These are phyloP conservation scores for Ailanthus altissimus DNA, from an alignment of 345 rosid species.

Conservation along the genomic window DNA sequence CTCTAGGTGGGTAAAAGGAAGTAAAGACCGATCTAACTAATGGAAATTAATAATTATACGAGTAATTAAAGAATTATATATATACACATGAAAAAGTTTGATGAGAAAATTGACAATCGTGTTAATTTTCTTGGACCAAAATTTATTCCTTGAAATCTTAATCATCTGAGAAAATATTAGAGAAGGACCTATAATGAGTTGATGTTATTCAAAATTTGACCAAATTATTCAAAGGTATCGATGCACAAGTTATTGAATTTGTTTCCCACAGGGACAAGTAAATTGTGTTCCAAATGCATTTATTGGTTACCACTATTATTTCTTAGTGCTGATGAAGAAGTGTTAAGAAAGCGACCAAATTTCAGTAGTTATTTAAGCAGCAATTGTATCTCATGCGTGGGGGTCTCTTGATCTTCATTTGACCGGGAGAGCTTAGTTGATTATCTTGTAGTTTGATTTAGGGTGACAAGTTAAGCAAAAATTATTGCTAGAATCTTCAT, in stretches of 20 bases:
- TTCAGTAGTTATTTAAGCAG: neutral
- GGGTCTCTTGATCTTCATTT: slow-evolving; percentile 4
- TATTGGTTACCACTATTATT: neutral
- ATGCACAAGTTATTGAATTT: slow-evolving; percentile 5
- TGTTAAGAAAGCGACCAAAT: neutral
- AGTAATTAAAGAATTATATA: no score
- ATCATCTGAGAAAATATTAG: neutral
- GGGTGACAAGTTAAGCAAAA: neutral
- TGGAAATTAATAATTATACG: no score
- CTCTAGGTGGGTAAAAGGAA: neutral
- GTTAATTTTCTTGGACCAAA: no score
- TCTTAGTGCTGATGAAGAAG: neutral
- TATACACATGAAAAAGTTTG: no score
- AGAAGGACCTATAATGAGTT: neutral
- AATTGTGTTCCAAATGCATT: neutral
- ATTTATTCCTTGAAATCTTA: no score
- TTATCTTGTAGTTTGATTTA: neutral
- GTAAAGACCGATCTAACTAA: no score
- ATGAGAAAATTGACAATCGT: no score
- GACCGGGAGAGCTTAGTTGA: neutral
- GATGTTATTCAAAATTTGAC: slow-evolving; percentile 7
- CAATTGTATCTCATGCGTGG: neutral
- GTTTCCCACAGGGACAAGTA: neutral
- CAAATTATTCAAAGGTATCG: neutral
- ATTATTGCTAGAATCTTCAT: neutral